Evolutionary conservation across 2,329 filamentous ascomycete genomes (phyloP).

Genomic region (Fusarium phyllophilum): DNA sequence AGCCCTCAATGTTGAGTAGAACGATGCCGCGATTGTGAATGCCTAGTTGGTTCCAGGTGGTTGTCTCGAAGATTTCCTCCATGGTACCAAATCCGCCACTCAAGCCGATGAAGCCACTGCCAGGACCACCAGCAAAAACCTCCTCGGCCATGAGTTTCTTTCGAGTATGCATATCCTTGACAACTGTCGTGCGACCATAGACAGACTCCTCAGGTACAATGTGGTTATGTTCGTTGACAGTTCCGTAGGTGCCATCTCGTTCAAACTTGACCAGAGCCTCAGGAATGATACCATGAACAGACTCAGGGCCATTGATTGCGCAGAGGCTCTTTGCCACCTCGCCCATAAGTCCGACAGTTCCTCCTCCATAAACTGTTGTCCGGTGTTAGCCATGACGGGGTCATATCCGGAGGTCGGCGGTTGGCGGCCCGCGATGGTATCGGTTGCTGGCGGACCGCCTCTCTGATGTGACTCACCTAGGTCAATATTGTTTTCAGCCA

Average conservation of each 20-base stretch:
- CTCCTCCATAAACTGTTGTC: slow-evolving; percentile 84
- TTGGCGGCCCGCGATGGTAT: slow-evolving; percentile 6
- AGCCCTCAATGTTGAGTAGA: slow-evolving; percentile 87
- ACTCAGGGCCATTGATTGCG: slow-evolving; percentile 78
- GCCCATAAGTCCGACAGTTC: slow-evolving; percentile 95
- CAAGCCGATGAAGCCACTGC: slow-evolving; percentile 89
- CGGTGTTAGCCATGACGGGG: slow-evolving; percentile 7
- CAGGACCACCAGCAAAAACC: slow-evolving; percentile 82
- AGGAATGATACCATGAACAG: slow-evolving; percentile 95
- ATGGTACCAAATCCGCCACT: slow-evolving; percentile 93
- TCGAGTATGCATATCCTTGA: slow-evolving; percentile 94
- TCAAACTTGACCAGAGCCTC: slow-evolving; percentile 84
- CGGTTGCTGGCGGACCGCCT: background rate
- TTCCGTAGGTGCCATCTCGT: slow-evolving; percentile 68
- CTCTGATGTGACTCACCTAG: slow-evolving; percentile 64
- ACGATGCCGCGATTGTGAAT: slow-evolving; percentile 86
- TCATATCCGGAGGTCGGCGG: background rate
- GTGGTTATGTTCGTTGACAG: slow-evolving; percentile 58
- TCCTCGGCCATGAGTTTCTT: slow-evolving; percentile 94
- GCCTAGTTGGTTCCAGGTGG: slow-evolving; percentile 95
- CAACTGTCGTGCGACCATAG: slow-evolving; percentile 88
- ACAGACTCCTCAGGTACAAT: slow-evolving; percentile 69
- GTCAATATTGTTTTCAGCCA: slow-evolving; percentile 80
- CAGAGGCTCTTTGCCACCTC: slow-evolving; percentile 90
- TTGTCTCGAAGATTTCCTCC: slow-evolving; percentile 92